phyloP scores from a whole-genome alignment of 495 filamentous ascomycete genomes.

The Penicillium arizonense region DNA sequence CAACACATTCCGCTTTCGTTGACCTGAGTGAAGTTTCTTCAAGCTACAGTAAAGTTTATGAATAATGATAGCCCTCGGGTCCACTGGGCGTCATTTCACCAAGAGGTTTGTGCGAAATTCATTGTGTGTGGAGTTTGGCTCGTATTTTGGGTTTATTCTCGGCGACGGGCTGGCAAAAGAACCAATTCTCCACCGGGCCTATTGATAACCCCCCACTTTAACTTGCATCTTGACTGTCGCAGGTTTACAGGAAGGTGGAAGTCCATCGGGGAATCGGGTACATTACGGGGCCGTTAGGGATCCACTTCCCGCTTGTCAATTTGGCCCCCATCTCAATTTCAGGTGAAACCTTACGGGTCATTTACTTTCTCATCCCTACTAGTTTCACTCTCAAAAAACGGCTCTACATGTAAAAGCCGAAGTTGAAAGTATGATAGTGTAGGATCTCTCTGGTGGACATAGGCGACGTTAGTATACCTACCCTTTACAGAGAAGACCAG shows the following conservation, averaged over 20 bases:
- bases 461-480: too few relatives aligned
- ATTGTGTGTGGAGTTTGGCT: conserved; percentile 6
- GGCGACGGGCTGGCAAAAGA: background rate
- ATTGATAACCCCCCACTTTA: background rate
- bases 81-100: background rate
- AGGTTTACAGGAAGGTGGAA: background rate
- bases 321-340: background rate
- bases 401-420: too few relatives aligned
- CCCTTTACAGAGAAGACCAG: too few relatives aligned
- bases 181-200: background rate
- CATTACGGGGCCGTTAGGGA: conserved; percentile 1
- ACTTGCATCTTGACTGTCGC: background rate
- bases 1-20: too few relatives aligned
- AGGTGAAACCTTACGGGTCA: background rate
- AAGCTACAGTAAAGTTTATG: background rate
- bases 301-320: conserved; percentile 4
- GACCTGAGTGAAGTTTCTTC: too few relatives aligned
- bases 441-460: too few relatives aligned
- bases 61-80: conserved; percentile 1
- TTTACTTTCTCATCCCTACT: too few relatives aligned
- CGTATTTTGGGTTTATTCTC: conserved; percentile 2
- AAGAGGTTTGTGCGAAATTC: background rate
- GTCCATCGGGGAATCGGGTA: background rate
- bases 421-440: too few relatives aligned
- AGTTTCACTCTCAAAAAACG: too few relatives aligned